Base-by-base conservation (phyloP, 1,139 yeast genomes). In the Zygotorulaspora mrakii region DNA sequence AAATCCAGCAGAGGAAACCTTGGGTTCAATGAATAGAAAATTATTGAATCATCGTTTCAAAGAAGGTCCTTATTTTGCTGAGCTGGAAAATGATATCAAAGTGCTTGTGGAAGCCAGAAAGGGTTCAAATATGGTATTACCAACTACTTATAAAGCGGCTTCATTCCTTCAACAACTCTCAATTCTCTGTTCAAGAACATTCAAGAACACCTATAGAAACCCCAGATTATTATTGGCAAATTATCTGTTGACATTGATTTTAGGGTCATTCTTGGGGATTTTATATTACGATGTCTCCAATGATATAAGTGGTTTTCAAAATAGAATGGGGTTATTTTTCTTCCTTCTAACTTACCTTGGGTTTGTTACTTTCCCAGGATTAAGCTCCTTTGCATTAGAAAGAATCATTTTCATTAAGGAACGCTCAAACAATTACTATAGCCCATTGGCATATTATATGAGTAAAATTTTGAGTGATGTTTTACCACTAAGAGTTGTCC, bases 241-340 rank as follows among this genome's bases (percentile, higher is more conserved):
- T 59, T 91, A 89, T 58, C 68, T 83, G 2, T 70, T 89, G 47
- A 82, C 96, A 0, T 65, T 86, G 6, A 57, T 80, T 12, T 77
- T 89, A 62, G 96, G 95, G 0, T 59, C 78, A 3, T 85, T 91
- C 63, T 82, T 95, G 65, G 96, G 97, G 0, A 77, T 78, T 40
- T 69, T 91, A 30, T 91, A 91, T 63, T 89, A 82, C 64, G 72
- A 87, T 54, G 79, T 89, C 17, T 70, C 80, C 31, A 83, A 88
- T 57, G 96, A 91, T 62, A 89, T 91, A 43, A 80, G 95, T 56
- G 98, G 98, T 0, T 91, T 91, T 70, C 98, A 91, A 62, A 91
- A 91, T 64, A 75, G 98, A 54, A 70, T 91, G 49, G 98, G 98
- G 0, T 69, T 91, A 46, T 91, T 91, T 64, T 89, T 91, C 70